Evolutionary conservation across 768 basidiomycete genomes (phyloP).

Genomic region (Hericium coralloides): DNA sequence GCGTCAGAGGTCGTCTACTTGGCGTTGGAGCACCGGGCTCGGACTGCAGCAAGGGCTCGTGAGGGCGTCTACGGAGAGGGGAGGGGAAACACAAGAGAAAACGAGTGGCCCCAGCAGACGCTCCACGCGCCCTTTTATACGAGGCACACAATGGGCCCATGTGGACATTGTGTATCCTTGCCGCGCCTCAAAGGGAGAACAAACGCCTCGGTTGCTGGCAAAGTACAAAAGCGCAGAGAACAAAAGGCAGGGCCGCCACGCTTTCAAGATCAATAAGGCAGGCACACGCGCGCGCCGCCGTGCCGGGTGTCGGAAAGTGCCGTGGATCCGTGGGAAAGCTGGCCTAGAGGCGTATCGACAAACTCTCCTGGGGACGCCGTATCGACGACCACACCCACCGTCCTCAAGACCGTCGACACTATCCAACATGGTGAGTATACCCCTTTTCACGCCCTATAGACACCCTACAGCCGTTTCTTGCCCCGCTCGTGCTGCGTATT

Average conservation of each 20-base stretch:
- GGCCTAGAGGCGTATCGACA: conserved; percentile 6
- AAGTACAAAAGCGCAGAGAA: neutral
- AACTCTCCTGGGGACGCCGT: conserved; percentile 3
- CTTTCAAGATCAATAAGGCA: neutral
- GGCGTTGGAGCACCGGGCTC: conserved; percentile 11
- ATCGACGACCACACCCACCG: conserved; percentile 11
- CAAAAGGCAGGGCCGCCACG: neutral
- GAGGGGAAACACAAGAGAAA: neutral
- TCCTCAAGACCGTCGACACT: conserved; percentile 24
- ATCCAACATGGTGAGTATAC: conserved; percentile 27
- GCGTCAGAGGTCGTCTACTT: neutral
- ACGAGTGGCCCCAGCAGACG: no score
- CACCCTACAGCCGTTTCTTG: neutral
- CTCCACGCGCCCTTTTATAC: neutral
- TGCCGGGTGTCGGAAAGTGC: neutral
- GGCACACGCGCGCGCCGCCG: neutral
- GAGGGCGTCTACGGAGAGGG: neutral
- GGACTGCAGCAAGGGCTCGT: neutral
- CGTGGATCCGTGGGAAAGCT: conserved; percentile 4
- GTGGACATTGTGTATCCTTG: neutral
- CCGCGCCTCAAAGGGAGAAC: neutral
- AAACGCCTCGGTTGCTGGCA: neutral
- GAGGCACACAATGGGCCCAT: neutral
- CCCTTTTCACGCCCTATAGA: neutral
- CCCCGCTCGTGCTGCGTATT: conserved; percentile 1